A percentile compares a stretch with the other conserved stretches of the same genome.
Evolutionary conservation across 768 basidiomycete species (phyloP).

Genomic region (Amanita exitialis): DNA sequence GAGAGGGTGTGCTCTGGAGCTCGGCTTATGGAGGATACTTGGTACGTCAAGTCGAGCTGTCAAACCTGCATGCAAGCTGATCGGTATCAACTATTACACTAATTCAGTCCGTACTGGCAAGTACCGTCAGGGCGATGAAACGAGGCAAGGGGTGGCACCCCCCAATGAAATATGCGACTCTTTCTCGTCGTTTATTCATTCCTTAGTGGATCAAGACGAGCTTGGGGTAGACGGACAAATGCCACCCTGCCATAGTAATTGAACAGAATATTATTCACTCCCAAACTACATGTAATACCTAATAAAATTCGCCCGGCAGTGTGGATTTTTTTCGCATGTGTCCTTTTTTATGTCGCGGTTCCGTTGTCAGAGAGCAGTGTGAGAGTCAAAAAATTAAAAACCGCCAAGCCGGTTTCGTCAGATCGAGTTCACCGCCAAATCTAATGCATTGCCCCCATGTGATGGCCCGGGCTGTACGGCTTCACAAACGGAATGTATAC

Average conservation of each 20-base stretch:
- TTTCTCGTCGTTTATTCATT: constrained; percentile 47
- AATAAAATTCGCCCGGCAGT: not conserved
- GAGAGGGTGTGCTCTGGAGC: constrained; percentile 47
- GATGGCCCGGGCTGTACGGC: not conserved
- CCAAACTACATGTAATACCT: too few species aligned
- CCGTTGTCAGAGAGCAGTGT: too few species aligned
- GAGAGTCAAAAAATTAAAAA: too few species aligned
- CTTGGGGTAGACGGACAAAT: not conserved
- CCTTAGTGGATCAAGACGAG: constrained; percentile 16
- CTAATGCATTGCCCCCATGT: not conserved
- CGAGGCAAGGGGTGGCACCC: constrained; percentile 20
- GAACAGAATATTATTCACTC: too few species aligned
- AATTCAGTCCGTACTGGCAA: constrained; percentile 40
- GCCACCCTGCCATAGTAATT: not conserved
- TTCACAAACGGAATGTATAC: not conserved
- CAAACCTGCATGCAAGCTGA: not conserved
- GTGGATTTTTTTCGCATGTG: too few species aligned
- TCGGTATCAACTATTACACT: not conserved
- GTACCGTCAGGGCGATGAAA: constrained; percentile 53
- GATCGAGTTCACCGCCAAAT: too few species aligned
- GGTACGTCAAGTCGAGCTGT: constrained; percentile 27
- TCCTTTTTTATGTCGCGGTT: too few species aligned
- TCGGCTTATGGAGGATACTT: constrained; percentile 53
- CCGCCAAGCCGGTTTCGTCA: too few species aligned
- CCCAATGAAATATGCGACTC: constrained; percentile 46